phyloP scores from a whole-genome alignment of 2,329 filamentous ascomycete genomes.

The Aspergillus melleus region DNA sequence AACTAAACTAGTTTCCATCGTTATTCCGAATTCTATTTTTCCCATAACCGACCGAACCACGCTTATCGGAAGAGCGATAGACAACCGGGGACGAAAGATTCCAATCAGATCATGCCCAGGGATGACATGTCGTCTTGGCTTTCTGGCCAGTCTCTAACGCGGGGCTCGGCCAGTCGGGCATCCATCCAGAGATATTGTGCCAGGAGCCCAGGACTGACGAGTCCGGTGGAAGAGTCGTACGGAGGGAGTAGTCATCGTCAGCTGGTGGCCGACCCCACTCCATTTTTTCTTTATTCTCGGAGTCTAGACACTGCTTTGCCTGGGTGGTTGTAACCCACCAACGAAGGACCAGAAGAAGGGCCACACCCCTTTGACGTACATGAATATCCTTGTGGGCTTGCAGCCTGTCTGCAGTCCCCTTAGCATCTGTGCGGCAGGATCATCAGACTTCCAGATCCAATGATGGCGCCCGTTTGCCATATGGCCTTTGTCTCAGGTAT shows the following conservation, averaged over 20 bases:
- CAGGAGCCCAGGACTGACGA: background rate
- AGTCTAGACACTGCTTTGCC: conserved; percentile 15
- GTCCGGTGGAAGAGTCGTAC: background rate
- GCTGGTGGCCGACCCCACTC: background rate
- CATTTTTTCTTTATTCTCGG: no score
- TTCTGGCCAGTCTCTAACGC: conserved; percentile 6
- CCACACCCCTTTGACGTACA: conserved; percentile 13
- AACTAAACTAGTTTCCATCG: background rate
- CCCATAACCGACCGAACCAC: conserved; percentile 21
- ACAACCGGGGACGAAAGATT: background rate
- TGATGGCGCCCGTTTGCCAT: conserved; percentile 12
- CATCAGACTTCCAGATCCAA: conserved; percentile 15
- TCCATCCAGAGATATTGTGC: conserved; percentile 9
- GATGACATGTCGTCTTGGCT: conserved; percentile 18
- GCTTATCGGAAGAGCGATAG: conserved; percentile 16
- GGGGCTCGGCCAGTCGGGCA: conserved; percentile 14
- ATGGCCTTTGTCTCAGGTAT: background rate
- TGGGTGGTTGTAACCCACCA: conserved; percentile 4
- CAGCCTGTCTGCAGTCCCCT: conserved; percentile 4
- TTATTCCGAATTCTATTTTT: conserved; percentile 8
- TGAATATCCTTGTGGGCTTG: conserved; percentile 13
- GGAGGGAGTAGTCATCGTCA: background rate
- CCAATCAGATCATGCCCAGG: conserved; percentile 13
- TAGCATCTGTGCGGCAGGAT: conserved; percentile 15
- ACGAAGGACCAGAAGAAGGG: background rate